Evolutionary conservation across 192 early-diverging fungal species (phyloP).

Genomic region (Backusella macrospora): DNA sequence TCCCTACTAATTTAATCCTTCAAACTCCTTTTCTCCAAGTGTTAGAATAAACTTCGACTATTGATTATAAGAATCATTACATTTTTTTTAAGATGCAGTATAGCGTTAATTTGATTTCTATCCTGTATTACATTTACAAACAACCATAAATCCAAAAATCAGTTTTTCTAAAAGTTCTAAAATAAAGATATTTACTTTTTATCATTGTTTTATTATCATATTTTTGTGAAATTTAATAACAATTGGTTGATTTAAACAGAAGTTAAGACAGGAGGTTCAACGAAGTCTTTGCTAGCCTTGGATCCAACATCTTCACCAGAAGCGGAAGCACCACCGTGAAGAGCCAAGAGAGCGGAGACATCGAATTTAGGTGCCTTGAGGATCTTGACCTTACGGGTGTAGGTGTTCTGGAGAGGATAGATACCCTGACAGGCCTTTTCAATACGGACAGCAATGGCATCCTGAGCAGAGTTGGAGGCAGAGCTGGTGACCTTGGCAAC

Average conservation of each 20-base stretch:
- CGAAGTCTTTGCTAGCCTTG: constrained; percentile 75
- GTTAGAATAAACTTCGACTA: background rate
- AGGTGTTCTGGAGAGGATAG: constrained; percentile 98
- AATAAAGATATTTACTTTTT: background rate
- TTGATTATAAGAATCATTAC: background rate
- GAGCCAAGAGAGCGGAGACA: constrained; percentile 93
- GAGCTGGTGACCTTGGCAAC: constrained; percentile 92
- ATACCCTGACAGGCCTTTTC: constrained; percentile 96
- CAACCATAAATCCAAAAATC: background rate
- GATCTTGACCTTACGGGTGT: constrained; percentile 98
- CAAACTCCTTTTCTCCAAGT: background rate
- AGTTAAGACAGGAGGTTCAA: constrained; percentile 74
- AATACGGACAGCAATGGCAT: constrained; percentile 96
- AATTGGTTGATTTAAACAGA: constrained; percentile 20
- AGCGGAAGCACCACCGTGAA: constrained; percentile 85
- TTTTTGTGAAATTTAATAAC: constrained; percentile 15
- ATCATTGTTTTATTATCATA: constrained; percentile 15
- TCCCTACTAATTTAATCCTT: background rate
- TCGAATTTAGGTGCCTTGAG: constrained; percentile 97
- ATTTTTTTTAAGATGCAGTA: no score
- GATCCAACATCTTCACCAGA: constrained; percentile 83
- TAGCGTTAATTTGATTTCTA: no score
- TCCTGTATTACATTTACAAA: no score
- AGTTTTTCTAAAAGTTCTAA: background rate
- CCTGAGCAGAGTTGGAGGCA: constrained; percentile 49